phyloP scores from a whole-genome alignment of 2,329 filamentous ascomycete species.

The Aulographum hederae region DNA sequence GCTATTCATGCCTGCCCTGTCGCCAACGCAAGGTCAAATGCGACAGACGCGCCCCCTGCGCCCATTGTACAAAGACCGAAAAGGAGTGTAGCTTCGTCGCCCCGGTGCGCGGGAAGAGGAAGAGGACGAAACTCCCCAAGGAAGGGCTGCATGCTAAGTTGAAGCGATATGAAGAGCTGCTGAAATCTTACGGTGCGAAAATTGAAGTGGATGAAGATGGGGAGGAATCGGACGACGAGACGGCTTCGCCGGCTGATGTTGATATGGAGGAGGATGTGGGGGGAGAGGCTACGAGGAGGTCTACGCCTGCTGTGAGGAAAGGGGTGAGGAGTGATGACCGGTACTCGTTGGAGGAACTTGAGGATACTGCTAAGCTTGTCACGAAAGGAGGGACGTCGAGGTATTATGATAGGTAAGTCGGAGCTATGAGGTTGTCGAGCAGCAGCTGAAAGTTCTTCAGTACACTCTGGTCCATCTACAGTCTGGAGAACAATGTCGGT shows the following conservation, averaged over 20 bases:
- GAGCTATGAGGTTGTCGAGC: no score
- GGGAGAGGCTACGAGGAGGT: not conserved
- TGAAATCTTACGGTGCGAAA: not conserved
- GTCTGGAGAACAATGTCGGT: no score
- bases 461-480: no score
- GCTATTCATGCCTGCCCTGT: no score
- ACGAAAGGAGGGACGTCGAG: no score
- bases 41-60: no score
- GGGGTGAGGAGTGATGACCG: not conserved
- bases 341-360: no score
- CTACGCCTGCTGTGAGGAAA: not conserved
- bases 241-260: not conserved
- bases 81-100: slow-evolving; percentile 1
- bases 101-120: not conserved
- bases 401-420: no score
- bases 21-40: no score
- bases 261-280: not conserved
- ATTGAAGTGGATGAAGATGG: not conserved
- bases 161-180: not conserved
- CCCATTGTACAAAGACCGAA: no score
- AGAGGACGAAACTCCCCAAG: not conserved
- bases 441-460: no score
- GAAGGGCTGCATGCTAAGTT: not conserved
- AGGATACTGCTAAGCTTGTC: no score
- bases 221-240: not conserved